Evolutionary conservation across 169 alveolate species (phyloP).

Genomic region (Sarcocystis neurona): DNA sequence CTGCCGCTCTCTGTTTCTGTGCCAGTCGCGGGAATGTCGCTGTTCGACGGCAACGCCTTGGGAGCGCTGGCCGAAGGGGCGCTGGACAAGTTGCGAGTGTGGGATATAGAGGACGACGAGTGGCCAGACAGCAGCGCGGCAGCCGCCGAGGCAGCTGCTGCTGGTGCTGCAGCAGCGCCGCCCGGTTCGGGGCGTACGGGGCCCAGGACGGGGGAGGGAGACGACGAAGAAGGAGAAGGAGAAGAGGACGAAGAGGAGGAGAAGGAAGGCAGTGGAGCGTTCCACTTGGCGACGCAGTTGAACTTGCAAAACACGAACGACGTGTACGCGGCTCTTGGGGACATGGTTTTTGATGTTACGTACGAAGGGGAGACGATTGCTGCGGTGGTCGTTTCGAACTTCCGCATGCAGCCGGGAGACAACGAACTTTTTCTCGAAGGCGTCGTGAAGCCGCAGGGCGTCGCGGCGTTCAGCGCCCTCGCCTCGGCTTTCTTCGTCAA

Average conservation of each 20-base stretch:
- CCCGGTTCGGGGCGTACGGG: background rate
- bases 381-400: conserved; percentile 22
- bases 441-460: conserved; percentile 17
- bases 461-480: conserved; percentile 29
- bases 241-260: background rate
- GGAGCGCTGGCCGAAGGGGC: conserved; percentile 30
- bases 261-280: background rate
- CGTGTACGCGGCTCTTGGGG: background rate
- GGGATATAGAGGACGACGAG: background rate
- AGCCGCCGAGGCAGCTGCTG: no score
- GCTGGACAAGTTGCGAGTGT: conserved; percentile 22
- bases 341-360: conserved; percentile 3
- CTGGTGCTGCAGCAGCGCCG: background rate
- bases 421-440: conserved; percentile 20
- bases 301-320: background rate
- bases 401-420: background rate
- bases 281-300: conserved; percentile 23
- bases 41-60: conserved; percentile 8
- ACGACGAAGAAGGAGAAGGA: conserved; percentile 18
- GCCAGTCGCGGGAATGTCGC: conserved; percentile 20
- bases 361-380: background rate
- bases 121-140: no score
- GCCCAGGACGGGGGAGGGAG: background rate
- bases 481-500: conserved; percentile 38
- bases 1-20: conserved; percentile 18